Base-by-base conservation (phyloP, 257 asterid genomes). In the Ehretia macrophylla region DNA sequence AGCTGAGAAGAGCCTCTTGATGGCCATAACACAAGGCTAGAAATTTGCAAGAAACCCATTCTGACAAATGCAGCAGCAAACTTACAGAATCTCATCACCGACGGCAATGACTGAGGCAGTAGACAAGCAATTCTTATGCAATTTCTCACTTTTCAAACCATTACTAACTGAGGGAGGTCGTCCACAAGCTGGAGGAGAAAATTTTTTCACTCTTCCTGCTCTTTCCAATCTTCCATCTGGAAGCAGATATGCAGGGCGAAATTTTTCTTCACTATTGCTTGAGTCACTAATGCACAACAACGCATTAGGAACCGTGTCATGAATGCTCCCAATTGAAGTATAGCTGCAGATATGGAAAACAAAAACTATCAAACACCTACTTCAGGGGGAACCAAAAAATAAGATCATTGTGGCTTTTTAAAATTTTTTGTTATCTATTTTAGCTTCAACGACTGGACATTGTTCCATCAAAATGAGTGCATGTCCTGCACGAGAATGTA, bases 71-170 rank as follows among this genome's bases (percentile, higher is more conserved):
- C 35, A 27, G 63, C 66, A 69, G 70, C 23, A 64, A 68, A 81
- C 96, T 81, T 86, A 92, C 99, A 92, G 85, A 72, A 92, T 83
- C 75, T 88, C 95, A 78, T 88, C 97, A 44, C 96, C 97, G 56
- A 92, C 94, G 55, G 84, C 77, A 75, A 86, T 75, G 68, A 86
- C 45, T 0, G 99, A 84, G 78, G 97, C 89, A 37, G 85, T 81
- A 37, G 66, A 72, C 75, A 65, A 63, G 69, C 72, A 75, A 68
- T 56, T 55, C 73, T 73, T 75, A 1, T 27, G 35, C 35, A 6
- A 27, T 3, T 27, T 27, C 63, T 77, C 84, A 50, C 60, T 56
- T 65, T 69, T 73, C 67, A 81, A 51, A 59, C 95, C 97, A 72
- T 84, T 83, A 75, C 74, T 69, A 67, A 63, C 54, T 62, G 79